A percentile compares a stretch with the other conserved stretches of the same genome.
phyloP scores from a whole-genome alignment of 1,284 basidiomycete genomes.

The Microbotryomycetes sp. region DNA sequence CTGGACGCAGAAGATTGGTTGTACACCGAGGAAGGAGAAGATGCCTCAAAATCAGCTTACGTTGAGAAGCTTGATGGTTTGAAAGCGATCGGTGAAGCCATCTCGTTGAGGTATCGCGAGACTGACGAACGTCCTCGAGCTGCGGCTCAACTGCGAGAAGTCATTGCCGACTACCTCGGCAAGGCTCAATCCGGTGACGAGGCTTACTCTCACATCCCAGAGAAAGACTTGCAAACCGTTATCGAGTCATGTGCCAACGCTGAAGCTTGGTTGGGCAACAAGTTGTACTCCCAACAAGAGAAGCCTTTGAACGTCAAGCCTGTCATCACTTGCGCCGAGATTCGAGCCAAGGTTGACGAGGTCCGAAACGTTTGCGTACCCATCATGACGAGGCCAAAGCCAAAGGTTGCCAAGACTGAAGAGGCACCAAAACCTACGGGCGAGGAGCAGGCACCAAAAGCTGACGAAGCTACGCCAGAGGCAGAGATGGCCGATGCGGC shows the following conservation, averaged over 20 bases:
- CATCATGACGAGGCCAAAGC: conserved; percentile 68
- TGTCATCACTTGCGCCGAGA: conserved; percentile 68
- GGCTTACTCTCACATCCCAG: conserved; percentile 76
- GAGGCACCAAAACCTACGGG: conserved; percentile 53
- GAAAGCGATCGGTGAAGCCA: conserved; percentile 74
- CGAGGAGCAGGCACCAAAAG: conserved; percentile 36
- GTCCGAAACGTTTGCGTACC: conserved; percentile 31
- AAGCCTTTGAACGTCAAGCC: conserved; percentile 78
- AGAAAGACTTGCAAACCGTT: conserved; percentile 60
- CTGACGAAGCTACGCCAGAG: conserved; percentile 44
- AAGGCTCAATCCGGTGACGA: conserved; percentile 76
- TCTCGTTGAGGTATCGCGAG: conserved; percentile 73
- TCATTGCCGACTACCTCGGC: conserved; percentile 71
- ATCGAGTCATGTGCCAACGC: conserved; percentile 57
- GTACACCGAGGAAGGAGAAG: conserved; percentile 90
- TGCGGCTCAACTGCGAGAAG: conserved; percentile 69
- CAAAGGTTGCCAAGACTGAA: conserved; percentile 52
- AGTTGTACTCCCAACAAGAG: conserved; percentile 75
- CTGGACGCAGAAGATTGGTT: conserved; percentile 83
- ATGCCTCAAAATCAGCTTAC: conserved; percentile 85
- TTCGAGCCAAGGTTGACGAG: conserved; percentile 81
- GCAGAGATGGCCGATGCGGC: conserved; percentile 45
- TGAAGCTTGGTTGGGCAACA: conserved; percentile 90
- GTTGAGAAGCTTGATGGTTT: conserved; percentile 68
- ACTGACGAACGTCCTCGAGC: conserved; percentile 67